Base-by-base conservation (phyloP, 2,329 filamentous ascomycete species). In the Scortechinia acanthostroma region DNA sequence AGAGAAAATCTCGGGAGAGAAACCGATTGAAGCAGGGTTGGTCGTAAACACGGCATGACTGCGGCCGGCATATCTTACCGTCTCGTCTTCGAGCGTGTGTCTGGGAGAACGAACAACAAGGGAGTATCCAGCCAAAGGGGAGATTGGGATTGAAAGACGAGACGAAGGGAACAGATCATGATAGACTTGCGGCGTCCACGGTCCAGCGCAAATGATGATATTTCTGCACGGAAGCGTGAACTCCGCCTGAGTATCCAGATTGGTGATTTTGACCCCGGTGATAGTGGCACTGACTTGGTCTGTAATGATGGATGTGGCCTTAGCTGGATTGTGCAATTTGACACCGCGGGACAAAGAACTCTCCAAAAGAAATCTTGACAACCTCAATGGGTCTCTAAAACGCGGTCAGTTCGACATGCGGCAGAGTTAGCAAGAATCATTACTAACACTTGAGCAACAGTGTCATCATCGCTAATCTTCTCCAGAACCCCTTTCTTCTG, bases 21-120 rank as follows among this genome's bases (percentile, higher is more conserved):
- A 88, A 0, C 70, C 72, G 2, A 63, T 10, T 30, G 25, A 30
- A n/a, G 10, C 63, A 0, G 63, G 65, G 46, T 78, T 71, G 3
- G 74, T 76, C 2, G 80, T 79, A 55, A 88, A 91, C 2, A 91
- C 62, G 2, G 86, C 81, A 58, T 89, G 81, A 56, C 79, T 85
- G 2, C 68, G 65, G 22, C 57, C 57, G 3, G 47, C 15, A 13
- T 42, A 17, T 6, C 6, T 16, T 42, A 42, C 19, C 49, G n/a
- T 64, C 44, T 73, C 68, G n/a, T 71, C 59, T 33, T 65, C 58
- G 3, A 56, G 48, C 48, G 67, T 60, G 71, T 71, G 77, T 43
- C 71, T 66, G 1, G 82, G 77, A 4, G 77, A 79, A 47, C 68
- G 74, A 3, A 91, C 61, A 2, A 90, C 74, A 5, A 91, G 62